Evolutionary conservation across 1,139 yeast species (phyloP).

Genomic region (Suzukiozyma palmioleophila): DNA sequence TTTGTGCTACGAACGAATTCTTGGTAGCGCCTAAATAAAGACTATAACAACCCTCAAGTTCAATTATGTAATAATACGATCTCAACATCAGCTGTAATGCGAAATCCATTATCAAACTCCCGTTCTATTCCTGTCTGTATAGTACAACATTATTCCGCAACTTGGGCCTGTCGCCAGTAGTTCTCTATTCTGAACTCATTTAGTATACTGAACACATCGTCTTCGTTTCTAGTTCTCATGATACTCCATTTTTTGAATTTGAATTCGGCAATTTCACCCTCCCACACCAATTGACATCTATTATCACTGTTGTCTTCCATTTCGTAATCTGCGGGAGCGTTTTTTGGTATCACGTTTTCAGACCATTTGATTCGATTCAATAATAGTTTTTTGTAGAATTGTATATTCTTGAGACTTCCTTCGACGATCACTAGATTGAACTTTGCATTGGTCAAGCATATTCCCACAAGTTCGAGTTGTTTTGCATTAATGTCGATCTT

Average conservation of each 20-base stretch:
- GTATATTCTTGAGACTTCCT: conserved; percentile 62
- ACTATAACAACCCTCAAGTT: too few relatives aligned
- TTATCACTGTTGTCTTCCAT: conserved; percentile 43
- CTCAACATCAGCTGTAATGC: too few relatives aligned
- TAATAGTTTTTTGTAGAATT: conserved; percentile 60
- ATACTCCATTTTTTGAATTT: conserved; percentile 62
- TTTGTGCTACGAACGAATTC: too few relatives aligned
- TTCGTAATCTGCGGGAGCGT: conserved; percentile 12
- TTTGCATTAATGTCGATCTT: conserved; percentile 79
- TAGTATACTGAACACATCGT: conserved; percentile 51
- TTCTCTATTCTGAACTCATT: conserved; percentile 49
- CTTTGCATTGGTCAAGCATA: conserved; percentile 37
- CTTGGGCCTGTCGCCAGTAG: conserved; percentile 53
- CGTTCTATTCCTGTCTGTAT: too few relatives aligned
- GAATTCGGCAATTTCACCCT: conserved; percentile 57
- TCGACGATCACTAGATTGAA: conserved; percentile 65
- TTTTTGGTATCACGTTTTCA: conserved; percentile 32
- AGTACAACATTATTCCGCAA: neutral
- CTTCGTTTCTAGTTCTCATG: conserved; percentile 46
- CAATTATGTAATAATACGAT: too few relatives aligned
- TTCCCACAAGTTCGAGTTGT: conserved; percentile 64
- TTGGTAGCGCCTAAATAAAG: too few relatives aligned
- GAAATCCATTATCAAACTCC: too few relatives aligned
- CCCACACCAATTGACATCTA: conserved; percentile 63
- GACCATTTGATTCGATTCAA: conserved; percentile 68